Conservation (phyloP, 2,329 filamentous ascomycete genomes). For the Botryotinia convoluta region DNA sequence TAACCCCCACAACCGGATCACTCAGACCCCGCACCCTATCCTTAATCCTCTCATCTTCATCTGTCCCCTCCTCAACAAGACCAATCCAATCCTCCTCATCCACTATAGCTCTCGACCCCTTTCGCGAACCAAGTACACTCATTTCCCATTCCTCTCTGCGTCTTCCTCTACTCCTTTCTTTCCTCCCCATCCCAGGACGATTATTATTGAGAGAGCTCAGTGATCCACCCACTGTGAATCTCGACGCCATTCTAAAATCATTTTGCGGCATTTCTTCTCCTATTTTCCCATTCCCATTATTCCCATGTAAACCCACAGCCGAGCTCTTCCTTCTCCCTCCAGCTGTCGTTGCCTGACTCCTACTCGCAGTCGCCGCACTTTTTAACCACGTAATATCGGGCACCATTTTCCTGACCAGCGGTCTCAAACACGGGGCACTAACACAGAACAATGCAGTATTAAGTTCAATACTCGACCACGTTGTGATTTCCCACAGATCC, state of each 20-base stretch:
- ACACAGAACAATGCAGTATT: constrained; percentile 5
- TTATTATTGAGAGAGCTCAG: neutral
- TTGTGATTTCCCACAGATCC: constrained; percentile 11
- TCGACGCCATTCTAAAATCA: neutral
- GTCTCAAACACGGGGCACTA: neutral
- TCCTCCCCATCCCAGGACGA: neutral
- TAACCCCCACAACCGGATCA: too few species aligned
- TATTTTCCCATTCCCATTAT: too few species aligned
- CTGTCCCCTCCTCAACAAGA: neutral
- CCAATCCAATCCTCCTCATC: neutral
- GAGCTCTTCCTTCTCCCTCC: neutral
- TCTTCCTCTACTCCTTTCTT: neutral
- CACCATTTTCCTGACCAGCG: neutral
- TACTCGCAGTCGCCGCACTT: neutral
- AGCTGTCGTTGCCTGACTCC: neutral
- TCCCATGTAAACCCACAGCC: neutral
- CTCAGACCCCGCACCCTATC: too few species aligned
- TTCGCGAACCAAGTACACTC: neutral
- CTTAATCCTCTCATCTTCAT: neutral
- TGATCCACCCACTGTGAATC: neutral
- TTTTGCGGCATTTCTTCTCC: neutral
- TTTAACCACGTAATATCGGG: neutral
- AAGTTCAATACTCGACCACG: constrained; percentile 3
- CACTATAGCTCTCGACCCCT: neutral
- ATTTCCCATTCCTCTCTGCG: neutral